Base-by-base conservation (phyloP, 2,329 filamentous ascomycete species). In the Fusarium secorum region DNA sequence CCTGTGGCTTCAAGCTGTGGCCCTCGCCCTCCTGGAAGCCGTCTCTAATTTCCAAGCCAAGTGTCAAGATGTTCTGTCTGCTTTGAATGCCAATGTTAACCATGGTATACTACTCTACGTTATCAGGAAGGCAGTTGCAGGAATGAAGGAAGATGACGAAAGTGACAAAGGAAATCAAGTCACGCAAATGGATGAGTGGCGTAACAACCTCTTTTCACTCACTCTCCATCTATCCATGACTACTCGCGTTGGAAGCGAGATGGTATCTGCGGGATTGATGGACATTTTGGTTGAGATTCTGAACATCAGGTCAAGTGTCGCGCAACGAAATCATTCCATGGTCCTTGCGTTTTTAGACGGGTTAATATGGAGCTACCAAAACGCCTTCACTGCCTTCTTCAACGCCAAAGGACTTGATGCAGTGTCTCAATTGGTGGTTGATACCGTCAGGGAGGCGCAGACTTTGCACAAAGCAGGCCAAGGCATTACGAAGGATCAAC, bases 21-120 rank as follows among this genome's bases (percentile, higher is more conserved):
- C 94, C 11, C 85, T 99, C 56, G 88, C 89, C 55, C 88, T 95
- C 2, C 85, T 99, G 54, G 94, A 98, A 78, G 93, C 93, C n/a
- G 86, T 99, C 61, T 90, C 93, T 11, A 92, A 90, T 77, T 93
- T 93, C 78, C 91, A 92, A 75, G 84, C 87, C 61, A 95, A 94
- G 77, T 88, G 91, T 33, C 84, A 89, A 36, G 96, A 99, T 78
- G 91, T 99, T 28, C 90, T 94, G 70, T 90, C 93, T 44, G 94
- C 96, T n/a, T 84, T 99, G 44, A 97, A 94, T 76, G 93, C 97
- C 58, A 97, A 95, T 74, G 95, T 98, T 39, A 98, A 97, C 75
- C 97, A 99, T 75, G 97, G 96, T 18, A 92, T 98, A 33, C 86
- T 99, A 46, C 91, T 98, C 73, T 98, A 98, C 77, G 88, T 98